Conservation (phyloP, 108 stramenopile genomes). For the Skeletonema tropicum region DNA sequence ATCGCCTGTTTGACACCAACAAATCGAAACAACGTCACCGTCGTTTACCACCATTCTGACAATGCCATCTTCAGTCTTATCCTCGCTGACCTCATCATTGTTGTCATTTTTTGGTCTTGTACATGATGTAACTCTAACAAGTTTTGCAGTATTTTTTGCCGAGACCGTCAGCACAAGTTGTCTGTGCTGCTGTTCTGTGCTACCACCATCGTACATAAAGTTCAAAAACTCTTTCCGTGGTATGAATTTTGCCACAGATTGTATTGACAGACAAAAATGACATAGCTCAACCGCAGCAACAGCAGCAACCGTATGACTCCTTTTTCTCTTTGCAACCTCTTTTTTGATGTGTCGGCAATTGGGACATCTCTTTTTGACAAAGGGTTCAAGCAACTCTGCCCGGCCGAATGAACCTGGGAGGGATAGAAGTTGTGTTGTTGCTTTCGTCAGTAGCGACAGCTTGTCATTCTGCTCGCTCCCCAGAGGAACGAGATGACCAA, state of each 20-base stretch:
- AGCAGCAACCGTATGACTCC: not conserved
- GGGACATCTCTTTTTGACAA: not conserved
- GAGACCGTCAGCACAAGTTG: not conserved
- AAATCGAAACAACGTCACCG: conserved; percentile 20
- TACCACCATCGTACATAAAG: conserved; percentile 7
- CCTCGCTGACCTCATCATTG: not conserved
- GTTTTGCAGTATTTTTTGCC: conserved; percentile 9
- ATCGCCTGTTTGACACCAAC: conserved; percentile 6
- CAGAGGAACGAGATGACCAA: not conserved
- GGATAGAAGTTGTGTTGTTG: not conserved
- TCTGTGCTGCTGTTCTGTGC: not conserved
- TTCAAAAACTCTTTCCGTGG: conserved; percentile 21
- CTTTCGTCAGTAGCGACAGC: not conserved
- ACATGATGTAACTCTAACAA: not conserved
- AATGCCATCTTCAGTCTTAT: not conserved
- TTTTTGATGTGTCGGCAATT: not conserved
- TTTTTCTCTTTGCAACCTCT: not conserved
- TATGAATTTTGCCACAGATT: conserved; percentile 29
- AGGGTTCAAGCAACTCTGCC: not conserved
- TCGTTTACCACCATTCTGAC: conserved; percentile 9
- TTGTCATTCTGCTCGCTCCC: not conserved
- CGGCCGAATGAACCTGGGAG: not conserved
- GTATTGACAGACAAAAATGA: conserved; percentile 14
- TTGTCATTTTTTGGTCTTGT: not conserved
- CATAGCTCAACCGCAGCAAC: not conserved